Percentiles rank a stretch among this genome's conserved stretches.
Evolutionary conservation across 2,329 filamentous ascomycete genomes (phyloP).

Genomic region (Fusarium paranaense): DNA sequence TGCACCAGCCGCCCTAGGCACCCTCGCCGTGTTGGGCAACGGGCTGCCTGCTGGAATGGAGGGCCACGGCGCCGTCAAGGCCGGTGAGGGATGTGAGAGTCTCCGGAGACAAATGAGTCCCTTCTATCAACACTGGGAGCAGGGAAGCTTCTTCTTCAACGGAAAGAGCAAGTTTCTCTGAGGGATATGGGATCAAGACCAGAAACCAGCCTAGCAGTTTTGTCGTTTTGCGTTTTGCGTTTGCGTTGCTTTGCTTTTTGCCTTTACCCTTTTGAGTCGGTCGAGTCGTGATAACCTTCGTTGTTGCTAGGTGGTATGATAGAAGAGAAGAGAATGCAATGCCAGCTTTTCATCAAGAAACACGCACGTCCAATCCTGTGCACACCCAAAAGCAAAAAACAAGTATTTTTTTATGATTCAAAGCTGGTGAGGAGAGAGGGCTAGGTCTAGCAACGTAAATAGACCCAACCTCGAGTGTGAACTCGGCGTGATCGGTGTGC

Average conservation of each 20-base stretch:
- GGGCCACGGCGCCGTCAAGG: slow-evolving; percentile 27
- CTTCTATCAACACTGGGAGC: slow-evolving; percentile 40
- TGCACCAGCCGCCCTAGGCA: slow-evolving; percentile 39
- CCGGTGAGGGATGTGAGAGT: slow-evolving; percentile 26
- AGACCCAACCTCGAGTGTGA: slow-evolving; percentile 42
- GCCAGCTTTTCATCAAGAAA: slow-evolving; percentile 9
- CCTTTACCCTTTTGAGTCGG: not conserved
- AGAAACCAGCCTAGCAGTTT: not conserved
- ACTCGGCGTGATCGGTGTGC: slow-evolving; percentile 31
- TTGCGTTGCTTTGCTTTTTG: not conserved
- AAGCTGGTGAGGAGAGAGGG: slow-evolving; percentile 40
- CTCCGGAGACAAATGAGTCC: slow-evolving; percentile 39
- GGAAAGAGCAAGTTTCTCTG: slow-evolving; percentile 23
- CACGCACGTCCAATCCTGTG: slow-evolving; percentile 17
- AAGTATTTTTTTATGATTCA: slow-evolving; percentile 42
- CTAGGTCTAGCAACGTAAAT: slow-evolving; percentile 43
- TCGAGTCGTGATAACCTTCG: not conserved
- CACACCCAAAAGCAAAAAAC: slow-evolving; percentile 29
- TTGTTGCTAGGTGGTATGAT: slow-evolving; percentile 7
- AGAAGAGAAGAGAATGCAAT: slow-evolving; percentile 9
- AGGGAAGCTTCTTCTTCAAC: slow-evolving; percentile 28
- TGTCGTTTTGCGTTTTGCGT: slow-evolving; percentile 14
- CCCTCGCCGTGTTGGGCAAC: slow-evolving; percentile 38
- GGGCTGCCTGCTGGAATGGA: slow-evolving; percentile 19
- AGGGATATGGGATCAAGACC: not conserved